phyloP scores from a whole-genome alignment of 495 filamentous ascomycete genomes.

The Aspergillus diversus region DNA sequence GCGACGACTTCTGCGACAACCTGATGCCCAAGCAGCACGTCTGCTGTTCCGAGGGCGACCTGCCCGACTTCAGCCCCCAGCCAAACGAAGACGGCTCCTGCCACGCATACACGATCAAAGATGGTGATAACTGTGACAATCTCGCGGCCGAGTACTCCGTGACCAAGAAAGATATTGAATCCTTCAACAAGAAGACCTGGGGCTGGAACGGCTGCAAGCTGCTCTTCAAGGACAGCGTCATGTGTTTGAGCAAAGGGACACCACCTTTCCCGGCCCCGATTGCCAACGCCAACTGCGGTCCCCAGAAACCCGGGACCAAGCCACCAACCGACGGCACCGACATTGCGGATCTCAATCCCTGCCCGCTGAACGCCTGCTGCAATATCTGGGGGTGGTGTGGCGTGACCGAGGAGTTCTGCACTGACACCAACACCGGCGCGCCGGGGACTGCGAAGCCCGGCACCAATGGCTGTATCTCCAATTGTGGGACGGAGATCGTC shows the following conservation, averaged over 20 bases:
- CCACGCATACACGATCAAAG: conserved; percentile 33
- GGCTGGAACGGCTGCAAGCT: conserved; percentile 50
- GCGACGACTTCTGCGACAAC: conserved; percentile 37
- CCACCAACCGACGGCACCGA: conserved; percentile 9
- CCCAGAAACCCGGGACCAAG: conserved; percentile 41
- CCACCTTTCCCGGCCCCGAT: conserved; percentile 48
- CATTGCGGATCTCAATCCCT: conserved; percentile 35
- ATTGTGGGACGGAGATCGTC: conserved; percentile 48
- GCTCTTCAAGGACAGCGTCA: conserved; percentile 28
- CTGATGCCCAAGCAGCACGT: conserved; percentile 43
- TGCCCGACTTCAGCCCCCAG: conserved; percentile 45
- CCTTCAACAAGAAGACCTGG: conserved; percentile 47
- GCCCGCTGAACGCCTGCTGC: conserved; percentile 36
- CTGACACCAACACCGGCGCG: conserved; percentile 29
- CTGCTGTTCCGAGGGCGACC: conserved; percentile 49
- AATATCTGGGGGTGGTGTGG: conserved; percentile 44
- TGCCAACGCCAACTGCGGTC: conserved; percentile 48
- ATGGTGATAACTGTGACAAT: conserved; percentile 34
- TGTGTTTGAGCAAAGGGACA: conserved; percentile 53
- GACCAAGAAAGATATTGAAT: conserved; percentile 34
- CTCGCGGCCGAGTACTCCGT: conserved; percentile 35
- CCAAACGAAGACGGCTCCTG: conserved; percentile 48
- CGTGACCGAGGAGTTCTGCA: conserved; percentile 49
- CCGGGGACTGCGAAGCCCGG: conserved; percentile 39
- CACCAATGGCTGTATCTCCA: conserved; percentile 51